Conservation (phyloP, 495 filamentous ascomycete species). For the Hypoxylon perforatum region DNA sequence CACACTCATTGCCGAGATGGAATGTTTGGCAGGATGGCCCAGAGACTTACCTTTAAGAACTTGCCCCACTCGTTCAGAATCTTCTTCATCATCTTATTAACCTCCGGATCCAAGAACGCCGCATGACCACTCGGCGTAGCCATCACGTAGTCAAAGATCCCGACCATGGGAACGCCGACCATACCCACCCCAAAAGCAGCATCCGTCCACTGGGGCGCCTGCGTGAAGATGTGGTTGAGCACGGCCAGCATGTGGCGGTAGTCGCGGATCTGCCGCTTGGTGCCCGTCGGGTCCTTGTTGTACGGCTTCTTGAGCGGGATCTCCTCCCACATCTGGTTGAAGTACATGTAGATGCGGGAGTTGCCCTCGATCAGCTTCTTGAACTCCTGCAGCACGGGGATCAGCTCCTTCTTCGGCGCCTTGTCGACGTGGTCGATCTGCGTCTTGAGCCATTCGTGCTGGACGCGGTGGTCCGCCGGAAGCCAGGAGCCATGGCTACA, state of each 20-base stretch:
- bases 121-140: constrained; percentile 73
- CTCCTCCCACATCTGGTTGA: constrained; percentile 73
- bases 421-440: constrained; percentile 59
- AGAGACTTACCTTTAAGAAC: constrained; percentile 58
- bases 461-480: constrained; percentile 63
- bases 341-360: constrained; percentile 62
- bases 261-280: constrained; percentile 67
- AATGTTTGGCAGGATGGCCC: background rate
- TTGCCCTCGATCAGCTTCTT: constrained; percentile 60
- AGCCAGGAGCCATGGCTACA: constrained; percentile 63
- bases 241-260: constrained; percentile 73
- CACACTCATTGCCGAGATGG: background rate
- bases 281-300: constrained; percentile 68
- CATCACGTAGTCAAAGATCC: constrained; percentile 79
- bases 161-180: constrained; percentile 74
- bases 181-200: constrained; percentile 65
- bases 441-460: constrained; percentile 60
- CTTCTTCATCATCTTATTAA: constrained; percentile 75
- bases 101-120: constrained; percentile 71
- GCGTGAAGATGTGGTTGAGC: constrained; percentile 71
- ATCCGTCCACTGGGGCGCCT: constrained; percentile 70
- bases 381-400: constrained; percentile 60
- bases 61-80: constrained; percentile 75
- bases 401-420: constrained; percentile 53
- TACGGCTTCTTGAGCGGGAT: constrained; percentile 69